phyloP scores from a whole-genome alignment of 495 filamentous ascomycete species.

The Lophiostoma macrostomum region DNA sequence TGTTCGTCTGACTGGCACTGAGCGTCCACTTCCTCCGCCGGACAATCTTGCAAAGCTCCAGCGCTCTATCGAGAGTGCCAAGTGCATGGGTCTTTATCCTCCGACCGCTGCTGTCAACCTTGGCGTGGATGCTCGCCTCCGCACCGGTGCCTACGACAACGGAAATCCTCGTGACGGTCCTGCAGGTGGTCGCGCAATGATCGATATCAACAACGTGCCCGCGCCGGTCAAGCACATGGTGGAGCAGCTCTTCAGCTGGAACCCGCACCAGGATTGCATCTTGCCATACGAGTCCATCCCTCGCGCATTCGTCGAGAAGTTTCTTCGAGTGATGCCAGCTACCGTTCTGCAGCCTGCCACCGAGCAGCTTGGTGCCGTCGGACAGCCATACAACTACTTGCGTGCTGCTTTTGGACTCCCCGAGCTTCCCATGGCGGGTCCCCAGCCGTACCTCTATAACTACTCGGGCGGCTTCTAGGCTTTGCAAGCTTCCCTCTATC shows the following conservation, averaged over 20 bases:
- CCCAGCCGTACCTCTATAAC: too few relatives aligned
- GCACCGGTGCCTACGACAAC: conserved; percentile 13
- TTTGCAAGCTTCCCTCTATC: too few relatives aligned
- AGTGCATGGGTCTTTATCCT: conserved; percentile 24
- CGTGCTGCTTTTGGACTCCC: too few relatives aligned
- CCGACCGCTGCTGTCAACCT: neutral
- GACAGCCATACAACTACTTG: too few relatives aligned
- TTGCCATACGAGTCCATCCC: conserved; percentile 2
- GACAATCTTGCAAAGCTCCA: conserved; percentile 29
- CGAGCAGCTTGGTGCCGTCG: neutral
- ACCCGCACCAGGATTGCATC: neutral
- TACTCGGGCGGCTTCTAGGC: too few relatives aligned
- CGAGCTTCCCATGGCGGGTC: too few relatives aligned
- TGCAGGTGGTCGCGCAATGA: neutral
- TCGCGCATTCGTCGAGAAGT: neutral
- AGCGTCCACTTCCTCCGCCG: conserved; percentile 18
- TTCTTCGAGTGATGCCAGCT: neutral
- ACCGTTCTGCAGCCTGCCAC: too few relatives aligned
- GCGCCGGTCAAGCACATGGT: neutral
- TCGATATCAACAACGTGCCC: neutral
- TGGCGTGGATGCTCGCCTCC: conserved; percentile 10
- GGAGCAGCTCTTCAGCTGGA: neutral
- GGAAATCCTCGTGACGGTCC: conserved; percentile 22
- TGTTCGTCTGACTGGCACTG: neutral
- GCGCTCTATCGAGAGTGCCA: conserved; percentile 26